phyloP scores from a whole-genome alignment of 2,329 filamentous ascomycete genomes.

The Gnomoniopsis sp. region DNA sequence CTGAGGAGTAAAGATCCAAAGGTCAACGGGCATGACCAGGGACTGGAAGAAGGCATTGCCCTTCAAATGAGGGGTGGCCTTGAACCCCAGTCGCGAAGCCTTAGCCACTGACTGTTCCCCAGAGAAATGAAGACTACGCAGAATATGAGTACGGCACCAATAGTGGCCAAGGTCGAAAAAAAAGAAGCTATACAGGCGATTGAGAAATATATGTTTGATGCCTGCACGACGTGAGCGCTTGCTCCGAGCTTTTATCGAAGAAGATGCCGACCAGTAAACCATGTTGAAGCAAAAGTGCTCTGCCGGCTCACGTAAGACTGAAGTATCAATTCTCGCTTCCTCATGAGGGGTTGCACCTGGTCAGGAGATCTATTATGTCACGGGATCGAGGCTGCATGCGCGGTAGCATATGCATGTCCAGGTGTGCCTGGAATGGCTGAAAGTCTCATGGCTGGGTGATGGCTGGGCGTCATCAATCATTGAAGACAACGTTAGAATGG shows the following conservation, averaged over 20 bases:
- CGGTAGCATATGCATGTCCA: too few species aligned
- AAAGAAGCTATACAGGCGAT: neutral
- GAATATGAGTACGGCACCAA: neutral
- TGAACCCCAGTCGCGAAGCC: neutral
- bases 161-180: neutral
- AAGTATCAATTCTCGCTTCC: too few species aligned
- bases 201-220: too few species aligned
- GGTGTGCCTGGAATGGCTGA: too few species aligned
- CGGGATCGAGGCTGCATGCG: neutral
- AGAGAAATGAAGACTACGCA: neutral
- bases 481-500: too few species aligned
- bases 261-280: neutral
- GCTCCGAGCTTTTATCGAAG: neutral
- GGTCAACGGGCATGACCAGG: neutral
- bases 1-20: neutral
- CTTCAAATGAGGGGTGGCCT: neutral
- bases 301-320: neutral
- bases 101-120: too few species aligned
- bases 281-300: neutral
- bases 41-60: neutral
- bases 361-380: neutral
- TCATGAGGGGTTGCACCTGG: too few species aligned
- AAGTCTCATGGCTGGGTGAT: too few species aligned
- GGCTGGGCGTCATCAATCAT: too few species aligned
- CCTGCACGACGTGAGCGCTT: neutral